Conservation (phyloP, 768 basidiomycete genomes). For the Tremella yokohamensis region DNA sequence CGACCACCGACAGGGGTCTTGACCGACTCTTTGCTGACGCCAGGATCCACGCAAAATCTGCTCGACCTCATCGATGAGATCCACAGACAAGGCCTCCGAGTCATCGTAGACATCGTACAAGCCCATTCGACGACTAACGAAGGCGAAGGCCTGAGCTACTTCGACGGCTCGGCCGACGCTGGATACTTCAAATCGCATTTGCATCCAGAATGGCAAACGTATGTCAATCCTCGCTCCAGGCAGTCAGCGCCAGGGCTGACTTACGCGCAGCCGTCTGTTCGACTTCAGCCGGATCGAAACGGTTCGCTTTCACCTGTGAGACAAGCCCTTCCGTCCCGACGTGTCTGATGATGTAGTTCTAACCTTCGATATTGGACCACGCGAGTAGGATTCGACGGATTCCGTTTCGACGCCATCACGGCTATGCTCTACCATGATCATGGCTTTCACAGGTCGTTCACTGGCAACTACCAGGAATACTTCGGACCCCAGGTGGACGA, state of each 20-base stretch:
- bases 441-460: constrained; percentile 2
- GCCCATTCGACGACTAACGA: neutral
- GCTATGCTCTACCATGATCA: constrained; percentile 3
- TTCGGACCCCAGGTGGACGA: constrained; percentile 1
- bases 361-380: neutral
- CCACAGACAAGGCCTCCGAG: neutral
- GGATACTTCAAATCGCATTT: constrained; percentile 3
- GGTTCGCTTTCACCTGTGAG: neutral
- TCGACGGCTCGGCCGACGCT: neutral
- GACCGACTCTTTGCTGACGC: neutral
- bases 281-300: neutral
- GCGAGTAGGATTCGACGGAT: neutral
- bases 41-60: neutral
- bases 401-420: constrained; percentile 1
- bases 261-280: neutral
- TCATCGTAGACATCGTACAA: constrained; percentile 1
- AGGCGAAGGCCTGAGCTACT: neutral
- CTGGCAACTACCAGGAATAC: neutral
- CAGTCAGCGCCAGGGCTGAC: neutral
- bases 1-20: too few species aligned
- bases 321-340: too few species aligned
- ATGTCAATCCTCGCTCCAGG: neutral
- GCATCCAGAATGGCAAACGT: constrained; percentile 5
- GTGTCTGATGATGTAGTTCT: neutral
- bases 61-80: neutral